Evolutionary conservation across 371 early-diverging fungal genomes (phyloP).

Genomic region (Syncephalastrum racemosum): DNA sequence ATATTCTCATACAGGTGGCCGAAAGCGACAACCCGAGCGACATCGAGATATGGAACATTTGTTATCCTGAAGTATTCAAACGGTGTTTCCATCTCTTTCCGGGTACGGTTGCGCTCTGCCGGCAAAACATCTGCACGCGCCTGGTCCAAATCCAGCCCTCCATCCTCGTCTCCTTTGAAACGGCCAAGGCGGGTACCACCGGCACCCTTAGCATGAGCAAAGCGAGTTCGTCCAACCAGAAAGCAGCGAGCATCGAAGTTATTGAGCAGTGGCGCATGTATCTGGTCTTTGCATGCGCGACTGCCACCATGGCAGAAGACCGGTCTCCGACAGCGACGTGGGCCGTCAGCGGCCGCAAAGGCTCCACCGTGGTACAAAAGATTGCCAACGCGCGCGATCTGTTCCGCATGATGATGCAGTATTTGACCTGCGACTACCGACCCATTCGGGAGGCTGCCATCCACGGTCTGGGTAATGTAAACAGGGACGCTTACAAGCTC

Average conservation of each 20-base stretch:
- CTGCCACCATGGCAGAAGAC: constrained; percentile 46
- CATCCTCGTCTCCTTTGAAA: constrained; percentile 58
- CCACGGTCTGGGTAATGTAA: constrained; percentile 68
- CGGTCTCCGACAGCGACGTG: constrained; percentile 29
- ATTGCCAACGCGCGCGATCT: constrained; percentile 62
- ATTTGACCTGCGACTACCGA: constrained; percentile 72
- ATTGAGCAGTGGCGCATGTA: constrained; percentile 82
- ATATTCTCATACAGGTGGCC: constrained; percentile 35
- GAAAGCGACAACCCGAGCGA: constrained; percentile 54
- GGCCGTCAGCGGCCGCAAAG: constrained; percentile 57
- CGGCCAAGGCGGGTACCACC: constrained; percentile 33
- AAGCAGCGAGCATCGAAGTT: constrained; percentile 56
- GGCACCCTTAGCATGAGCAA: constrained; percentile 49
- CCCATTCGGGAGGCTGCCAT: constrained; percentile 74
- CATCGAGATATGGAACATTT: constrained; percentile 55
- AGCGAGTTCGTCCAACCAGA: constrained; percentile 28
- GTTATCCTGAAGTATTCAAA: constrained; percentile 69
- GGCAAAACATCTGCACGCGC: constrained; percentile 60
- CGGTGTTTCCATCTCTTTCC: constrained; percentile 66
- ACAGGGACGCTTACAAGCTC: constrained; percentile 64
- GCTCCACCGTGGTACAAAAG: constrained; percentile 47
- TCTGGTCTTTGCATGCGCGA: constrained; percentile 69
- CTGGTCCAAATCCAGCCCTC: constrained; percentile 64
- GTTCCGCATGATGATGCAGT: constrained; percentile 61
- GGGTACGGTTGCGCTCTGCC: constrained; percentile 56